Evolutionary conservation across 2,329 filamentous ascomycete species (phyloP), one percentile per base, ranked within the genome.

Genomic region (Aspergillus fumigatus): DNA sequence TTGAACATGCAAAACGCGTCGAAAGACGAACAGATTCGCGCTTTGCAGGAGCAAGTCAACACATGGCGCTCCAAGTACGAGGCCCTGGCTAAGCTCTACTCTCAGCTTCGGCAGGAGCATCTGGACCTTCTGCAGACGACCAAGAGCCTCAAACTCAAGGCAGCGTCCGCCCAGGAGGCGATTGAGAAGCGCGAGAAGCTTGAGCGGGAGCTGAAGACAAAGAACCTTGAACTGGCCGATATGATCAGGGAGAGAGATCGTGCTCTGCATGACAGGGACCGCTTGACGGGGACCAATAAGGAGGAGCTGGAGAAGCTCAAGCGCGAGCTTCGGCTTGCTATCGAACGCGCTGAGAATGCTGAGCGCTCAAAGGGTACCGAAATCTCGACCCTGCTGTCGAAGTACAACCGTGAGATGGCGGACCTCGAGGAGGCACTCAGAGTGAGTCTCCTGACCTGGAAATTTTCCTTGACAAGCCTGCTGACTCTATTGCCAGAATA

Each of bases 41-140:
- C 94, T 1, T 80, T 99, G 21, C 94, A 97, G 70, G 94, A 97
- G 76, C 94, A 97, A 76, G 89, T 97, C 62, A 97, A 97, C 74
- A 97, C 92, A 0, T 99, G 94, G 94, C 84, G 94, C 57, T 88
- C 89, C 52, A 99, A 99, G 75, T 99, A 99, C 69, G 94, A 99
- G 73, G 90, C 93, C 0, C 79, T 99, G 51, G 94, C 94, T 25
- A 99, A 97, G 78, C 82, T 99, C 14, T 99, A 99, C 77, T 97
- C 93, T 7, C 94, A 99, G 75, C 80, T 99, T 59, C 88, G 94
- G 52, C 89, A 94, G 63, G 94, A 99, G 74, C 94, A 99, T 77
- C 81, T 99, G 32, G 93, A 97, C 68, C 83, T 99, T 14, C 80
- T 99, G 48, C 90, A 96, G 70, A 97, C 95, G 71, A 97, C 96